A percentile compares a stretch with the other conserved stretches of the same genome.
phyloP scores from a whole-genome alignment of 257 asterid species.

The Datura wrightii region DNA sequence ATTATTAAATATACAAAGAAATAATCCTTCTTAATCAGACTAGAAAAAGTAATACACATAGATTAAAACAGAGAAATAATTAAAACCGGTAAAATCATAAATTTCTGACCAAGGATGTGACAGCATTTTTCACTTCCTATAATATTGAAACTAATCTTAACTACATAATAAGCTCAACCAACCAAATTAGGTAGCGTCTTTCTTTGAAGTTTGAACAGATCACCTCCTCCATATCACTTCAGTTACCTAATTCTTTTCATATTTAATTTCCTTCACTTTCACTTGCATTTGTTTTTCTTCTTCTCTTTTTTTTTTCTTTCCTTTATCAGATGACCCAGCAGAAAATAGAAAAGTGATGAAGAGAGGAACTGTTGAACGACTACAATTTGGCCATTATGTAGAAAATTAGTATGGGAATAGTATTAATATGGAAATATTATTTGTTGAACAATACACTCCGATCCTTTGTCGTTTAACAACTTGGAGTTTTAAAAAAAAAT shows the following conservation, averaged over 20 bases:
- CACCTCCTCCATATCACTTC: background rate
- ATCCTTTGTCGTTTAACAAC: slow-evolving; percentile 51
- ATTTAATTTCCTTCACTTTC: background rate
- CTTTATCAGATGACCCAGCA: background rate
- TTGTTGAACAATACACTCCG: slow-evolving; percentile 55
- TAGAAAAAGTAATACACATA: background rate
- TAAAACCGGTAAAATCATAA: background rate
- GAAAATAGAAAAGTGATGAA: background rate
- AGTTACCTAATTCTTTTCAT: slow-evolving; percentile 8
- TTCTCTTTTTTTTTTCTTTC: background rate
- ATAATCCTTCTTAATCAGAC: background rate
- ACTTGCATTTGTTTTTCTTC: background rate
- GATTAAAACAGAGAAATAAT: background rate
- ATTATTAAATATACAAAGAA: background rate
- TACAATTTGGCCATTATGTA: background rate
- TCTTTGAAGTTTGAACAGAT: slow-evolving; percentile 25
- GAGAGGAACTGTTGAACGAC: slow-evolving; percentile 35
- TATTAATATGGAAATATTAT: background rate
- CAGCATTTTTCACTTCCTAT: background rate
- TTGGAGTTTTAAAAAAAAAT: slow-evolving; percentile 35
- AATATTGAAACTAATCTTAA: slow-evolving; percentile 19
- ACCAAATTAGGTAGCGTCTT: slow-evolving; percentile 28
- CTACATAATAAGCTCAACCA: background rate
- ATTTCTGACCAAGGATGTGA: slow-evolving; percentile 10
- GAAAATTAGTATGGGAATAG: background rate